Evolutionary conservation across 2,329 filamentous ascomycete genomes (phyloP).

Genomic region (Cladophialophora psammophila): DNA sequence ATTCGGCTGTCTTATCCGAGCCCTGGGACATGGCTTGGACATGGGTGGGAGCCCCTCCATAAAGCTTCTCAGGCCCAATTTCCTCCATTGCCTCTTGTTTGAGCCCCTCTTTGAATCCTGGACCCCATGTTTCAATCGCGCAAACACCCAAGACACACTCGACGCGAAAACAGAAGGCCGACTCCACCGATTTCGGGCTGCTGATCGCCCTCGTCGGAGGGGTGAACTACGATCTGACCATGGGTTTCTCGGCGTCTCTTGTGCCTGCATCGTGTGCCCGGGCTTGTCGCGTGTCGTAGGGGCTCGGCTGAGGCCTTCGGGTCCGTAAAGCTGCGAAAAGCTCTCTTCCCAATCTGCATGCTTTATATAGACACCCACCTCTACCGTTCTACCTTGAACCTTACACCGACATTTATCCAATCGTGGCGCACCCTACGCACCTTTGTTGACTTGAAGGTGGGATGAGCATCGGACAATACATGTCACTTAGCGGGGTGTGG

Average conservation of each 20-base stretch:
- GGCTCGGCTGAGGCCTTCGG: not conserved
- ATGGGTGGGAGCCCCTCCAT: not conserved
- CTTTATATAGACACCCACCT: not conserved
- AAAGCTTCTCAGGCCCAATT: not conserved
- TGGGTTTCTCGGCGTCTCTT: not conserved
- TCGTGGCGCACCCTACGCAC: not conserved
- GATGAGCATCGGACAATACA: not conserved
- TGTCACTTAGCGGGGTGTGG: not conserved
- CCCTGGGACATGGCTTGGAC: too few relatives aligned
- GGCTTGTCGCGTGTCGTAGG: not conserved
- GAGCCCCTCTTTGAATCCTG: not conserved
- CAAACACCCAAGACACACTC: too few relatives aligned
- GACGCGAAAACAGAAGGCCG: not conserved
- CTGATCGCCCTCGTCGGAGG: not conserved
- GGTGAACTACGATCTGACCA: conserved; percentile 2
- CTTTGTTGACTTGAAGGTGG: not conserved
- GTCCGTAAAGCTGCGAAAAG: not conserved
- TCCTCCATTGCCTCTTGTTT: not conserved
- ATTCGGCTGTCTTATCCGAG: too few relatives aligned
- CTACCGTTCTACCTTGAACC: not conserved
- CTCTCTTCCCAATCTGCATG: not conserved
- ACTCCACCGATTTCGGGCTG: conserved; percentile 2
- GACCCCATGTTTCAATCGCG: not conserved
- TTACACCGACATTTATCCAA: not conserved
- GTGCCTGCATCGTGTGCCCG: not conserved